Evolutionary conservation across 495 filamentous ascomycete genomes (phyloP), one percentile per base, ranked within the genome.

Genomic region (Trichocladium uniseriatum): DNA sequence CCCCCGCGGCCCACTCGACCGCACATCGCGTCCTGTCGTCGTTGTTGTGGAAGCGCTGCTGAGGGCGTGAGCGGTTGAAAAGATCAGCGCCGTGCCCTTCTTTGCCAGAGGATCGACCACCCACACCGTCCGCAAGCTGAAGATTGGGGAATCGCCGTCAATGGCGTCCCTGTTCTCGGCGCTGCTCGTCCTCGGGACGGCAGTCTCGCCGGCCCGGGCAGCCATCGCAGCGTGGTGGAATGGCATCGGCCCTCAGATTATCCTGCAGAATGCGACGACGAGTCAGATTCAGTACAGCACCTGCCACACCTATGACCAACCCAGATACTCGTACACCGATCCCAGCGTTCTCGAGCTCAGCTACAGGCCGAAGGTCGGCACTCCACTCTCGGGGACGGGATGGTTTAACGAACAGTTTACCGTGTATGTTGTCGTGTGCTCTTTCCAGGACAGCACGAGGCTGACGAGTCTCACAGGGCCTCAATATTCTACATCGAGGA

Each of bases 301-400:
- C 20, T 70, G 68, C 60, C 63, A 67, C 53, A 58, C 48, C 38
- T 38, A 53, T 11, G 52, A 47, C 28, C 38, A 35, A 1, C 52
- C 65, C 1, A 35, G 49, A 8, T 70, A 67, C 39, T 64, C 66
- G 6, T 41, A 43, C 32, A 56, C 59, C 14, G 49, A 52, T 24
- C 53, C 43, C 9, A 58, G 46, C 38, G 43, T 50, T 11, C 43
- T 68, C 28, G 34, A 39, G 0, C 52, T 67, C 19, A 31, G 35
- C 1, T 21, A 51, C 38, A 51, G 48, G 27, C 60, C 66, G 19
- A 68, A 60, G 49, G 49, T 48, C 4, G 60, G 53, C n/a, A 66
- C 64, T n/a, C 48, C 62, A n/a, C 34, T 70, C 46, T 51, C 66
- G 2, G 68, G 64, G 2, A 40, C 52, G 8, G 68, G 68, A 5